A percentile compares a stretch with the other conserved stretches of the same genome.
phyloP scores from a whole-genome alignment of 768 basidiomycete genomes.

The Asterophora parasitica region DNA sequence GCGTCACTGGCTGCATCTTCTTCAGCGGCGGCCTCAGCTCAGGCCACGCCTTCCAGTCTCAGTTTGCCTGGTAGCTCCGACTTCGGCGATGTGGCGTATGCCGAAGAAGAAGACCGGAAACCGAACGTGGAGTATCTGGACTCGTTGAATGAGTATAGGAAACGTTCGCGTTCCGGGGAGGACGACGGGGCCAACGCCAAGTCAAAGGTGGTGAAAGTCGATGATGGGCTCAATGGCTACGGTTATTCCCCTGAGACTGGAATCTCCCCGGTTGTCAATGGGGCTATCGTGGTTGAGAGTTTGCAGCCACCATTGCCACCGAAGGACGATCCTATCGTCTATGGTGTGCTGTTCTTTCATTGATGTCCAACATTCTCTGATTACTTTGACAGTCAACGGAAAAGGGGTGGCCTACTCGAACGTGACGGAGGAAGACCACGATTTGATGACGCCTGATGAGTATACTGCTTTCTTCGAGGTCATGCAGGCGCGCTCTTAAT shows the following conservation, averaged over 20 bases:
- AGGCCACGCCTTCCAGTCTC: slow-evolving; percentile 56
- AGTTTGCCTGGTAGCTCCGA: slow-evolving; percentile 41
- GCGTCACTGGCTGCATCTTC: slow-evolving; percentile 66
- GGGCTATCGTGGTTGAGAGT: slow-evolving; percentile 22
- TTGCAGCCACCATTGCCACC: slow-evolving; percentile 14
- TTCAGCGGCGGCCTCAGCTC: slow-evolving; percentile 48
- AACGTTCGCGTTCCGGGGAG: slow-evolving; percentile 66
- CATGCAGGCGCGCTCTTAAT: slow-evolving; percentile 43
- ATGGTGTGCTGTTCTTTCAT: slow-evolving; percentile 41
- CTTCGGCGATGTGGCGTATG: slow-evolving; percentile 46
- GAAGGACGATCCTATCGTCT: slow-evolving; percentile 60
- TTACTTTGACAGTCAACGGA: slow-evolving; percentile 59
- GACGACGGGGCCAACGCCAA: slow-evolving; percentile 39
- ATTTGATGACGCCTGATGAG: slow-evolving; percentile 90
- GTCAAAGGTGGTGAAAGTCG: slow-evolving; percentile 39
- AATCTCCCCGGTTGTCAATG: slow-evolving; percentile 16
- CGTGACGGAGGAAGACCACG: slow-evolving; percentile 90
- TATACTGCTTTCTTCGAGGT: slow-evolving; percentile 79
- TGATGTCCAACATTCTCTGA: background rate
- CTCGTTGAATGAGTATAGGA: slow-evolving; percentile 66
- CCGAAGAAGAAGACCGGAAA: slow-evolving; percentile 70
- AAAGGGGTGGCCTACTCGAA: slow-evolving; percentile 65
- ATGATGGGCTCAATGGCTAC: slow-evolving; percentile 27
- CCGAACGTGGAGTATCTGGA: slow-evolving; percentile 63
- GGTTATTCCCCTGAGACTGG: slow-evolving; percentile 19